Evolutionary conservation across 1,284 basidiomycete species (phyloP).

Genomic region (Bondarzewia mesenterica): DNA sequence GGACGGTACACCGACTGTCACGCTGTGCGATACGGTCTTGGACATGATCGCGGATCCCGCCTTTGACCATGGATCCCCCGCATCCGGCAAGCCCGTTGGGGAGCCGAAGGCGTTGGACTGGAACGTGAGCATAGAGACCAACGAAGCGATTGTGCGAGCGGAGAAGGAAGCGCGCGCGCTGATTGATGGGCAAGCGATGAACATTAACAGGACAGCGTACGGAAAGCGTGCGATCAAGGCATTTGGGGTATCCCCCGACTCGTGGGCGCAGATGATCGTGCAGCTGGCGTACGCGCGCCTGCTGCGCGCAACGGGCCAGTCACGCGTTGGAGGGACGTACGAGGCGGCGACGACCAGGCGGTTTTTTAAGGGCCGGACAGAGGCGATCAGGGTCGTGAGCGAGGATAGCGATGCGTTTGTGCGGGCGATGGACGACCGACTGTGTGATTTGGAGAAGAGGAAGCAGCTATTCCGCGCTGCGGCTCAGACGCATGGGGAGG

Average conservation of each 20-base stretch:
- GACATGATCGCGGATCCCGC: conserved; percentile 49
- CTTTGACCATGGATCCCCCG: conserved; percentile 44
- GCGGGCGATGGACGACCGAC: conserved; percentile 57
- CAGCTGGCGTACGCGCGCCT: conserved; percentile 81
- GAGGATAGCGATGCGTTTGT: conserved; percentile 69
- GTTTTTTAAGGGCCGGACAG: conserved; percentile 84
- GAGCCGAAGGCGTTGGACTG: conserved; percentile 50
- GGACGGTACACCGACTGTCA: conserved; percentile 71
- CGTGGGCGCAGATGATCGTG: conserved; percentile 88
- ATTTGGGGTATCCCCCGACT: conserved; percentile 81
- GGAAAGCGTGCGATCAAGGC: conserved; percentile 86
- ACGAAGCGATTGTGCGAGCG: conserved; percentile 47
- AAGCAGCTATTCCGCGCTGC: conserved; percentile 58
- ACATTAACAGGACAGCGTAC: conserved; percentile 64
- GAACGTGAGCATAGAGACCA: conserved; percentile 41
- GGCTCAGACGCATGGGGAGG: conserved; percentile 57
- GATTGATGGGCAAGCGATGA: conserved; percentile 59
- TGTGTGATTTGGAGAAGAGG: conserved; percentile 33
- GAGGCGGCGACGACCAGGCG: conserved; percentile 82
- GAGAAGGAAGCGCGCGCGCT: conserved; percentile 53
- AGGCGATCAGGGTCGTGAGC: conserved; percentile 77
- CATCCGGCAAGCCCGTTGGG: conserved; percentile 2
- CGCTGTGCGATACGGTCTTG: conserved; percentile 66
- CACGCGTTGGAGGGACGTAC: conserved; percentile 62
- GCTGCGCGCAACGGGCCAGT: conserved; percentile 29